Evolutionary conservation across 495 filamentous ascomycete genomes (phyloP).

Genomic region (Podospora pseudopauciseta): DNA sequence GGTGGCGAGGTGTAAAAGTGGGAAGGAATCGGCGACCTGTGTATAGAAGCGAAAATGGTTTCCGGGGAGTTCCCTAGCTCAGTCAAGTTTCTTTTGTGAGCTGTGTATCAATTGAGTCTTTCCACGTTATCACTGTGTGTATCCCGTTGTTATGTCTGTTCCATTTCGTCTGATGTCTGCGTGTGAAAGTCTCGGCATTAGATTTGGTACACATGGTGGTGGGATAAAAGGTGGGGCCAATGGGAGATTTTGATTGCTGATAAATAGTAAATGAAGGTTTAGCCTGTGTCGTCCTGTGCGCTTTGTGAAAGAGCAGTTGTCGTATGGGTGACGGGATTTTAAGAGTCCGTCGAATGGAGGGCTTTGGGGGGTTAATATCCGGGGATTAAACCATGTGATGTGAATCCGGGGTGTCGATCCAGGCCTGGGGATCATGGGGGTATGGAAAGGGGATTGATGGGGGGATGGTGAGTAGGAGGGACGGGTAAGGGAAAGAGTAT

Average conservation of each 20-base stretch:
- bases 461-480: neutral
- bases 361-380: neutral
- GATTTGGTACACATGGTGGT: neutral
- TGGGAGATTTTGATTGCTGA: neutral
- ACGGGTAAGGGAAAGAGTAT: conserved; percentile 2
- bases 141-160: neutral
- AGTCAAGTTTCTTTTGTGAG: conserved; percentile 40
- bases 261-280: conserved; percentile 7
- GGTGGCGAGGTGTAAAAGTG: conserved; percentile 35
- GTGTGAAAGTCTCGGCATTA: conserved; percentile 8
- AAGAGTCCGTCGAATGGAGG: neutral
- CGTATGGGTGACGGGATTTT: neutral
- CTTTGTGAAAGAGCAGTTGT: neutral
- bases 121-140: conserved; percentile 6
- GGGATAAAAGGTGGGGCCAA: neutral
- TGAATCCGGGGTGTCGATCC: neutral
- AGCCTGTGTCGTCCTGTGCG: neutral
- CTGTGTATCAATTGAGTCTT: conserved; percentile 40
- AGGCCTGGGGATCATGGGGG: neutral
- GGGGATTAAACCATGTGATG: neutral
- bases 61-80: conserved; percentile 34
- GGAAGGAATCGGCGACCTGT: conserved; percentile 34
- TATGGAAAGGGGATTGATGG: neutral
- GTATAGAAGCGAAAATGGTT: conserved; percentile 38
- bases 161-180: neutral